A percentile compares a stretch with the other conserved stretches of the same genome.
Evolutionary conservation across 306 rosid species (phyloP).

Genomic region (Styphnolobium japonicum): DNA sequence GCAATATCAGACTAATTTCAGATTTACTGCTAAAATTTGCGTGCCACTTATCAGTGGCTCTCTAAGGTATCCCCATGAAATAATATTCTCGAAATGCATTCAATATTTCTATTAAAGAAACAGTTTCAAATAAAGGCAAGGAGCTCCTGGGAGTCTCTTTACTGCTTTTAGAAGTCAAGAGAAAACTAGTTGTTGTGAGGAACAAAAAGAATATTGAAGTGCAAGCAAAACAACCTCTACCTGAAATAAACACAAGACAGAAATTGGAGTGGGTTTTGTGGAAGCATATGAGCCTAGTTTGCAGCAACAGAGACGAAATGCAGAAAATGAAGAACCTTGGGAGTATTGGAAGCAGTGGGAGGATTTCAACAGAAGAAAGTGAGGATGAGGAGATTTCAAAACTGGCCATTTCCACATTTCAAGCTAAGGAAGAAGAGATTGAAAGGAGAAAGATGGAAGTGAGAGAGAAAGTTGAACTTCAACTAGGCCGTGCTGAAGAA

Average conservation of each 20-base stretch:
- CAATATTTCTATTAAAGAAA: background rate
- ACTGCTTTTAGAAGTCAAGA: constrained; percentile 47
- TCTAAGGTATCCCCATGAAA: background rate
- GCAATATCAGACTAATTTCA: constrained; percentile 18
- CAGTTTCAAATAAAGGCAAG: constrained; percentile 3
- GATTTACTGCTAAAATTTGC: background rate
- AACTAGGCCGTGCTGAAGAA: constrained; percentile 83
- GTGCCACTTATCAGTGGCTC: background rate
- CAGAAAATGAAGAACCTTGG: constrained; percentile 64
- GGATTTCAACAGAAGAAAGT: constrained; percentile 50
- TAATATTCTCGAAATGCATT: constrained; percentile 1
- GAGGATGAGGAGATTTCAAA: constrained; percentile 64
- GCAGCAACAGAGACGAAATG: constrained; percentile 31
- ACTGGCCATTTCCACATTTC: constrained; percentile 57
- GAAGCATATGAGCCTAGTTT: constrained; percentile 28
- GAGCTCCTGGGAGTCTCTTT: constrained; percentile 17
- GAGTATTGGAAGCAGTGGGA: constrained; percentile 57
- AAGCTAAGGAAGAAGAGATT: constrained; percentile 86
- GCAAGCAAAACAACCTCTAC: constrained; percentile 44
- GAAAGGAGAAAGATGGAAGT: constrained; percentile 88
- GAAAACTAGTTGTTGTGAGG: constrained; percentile 36
- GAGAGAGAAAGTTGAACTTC: constrained; percentile 77
- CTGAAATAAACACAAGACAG: constrained; percentile 25
- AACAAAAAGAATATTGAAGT: constrained; percentile 45
- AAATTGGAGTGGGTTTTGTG: constrained; percentile 1